Conservation (phyloP, 768 basidiomycete genomes). For the Xanthoconium purpureum region DNA sequence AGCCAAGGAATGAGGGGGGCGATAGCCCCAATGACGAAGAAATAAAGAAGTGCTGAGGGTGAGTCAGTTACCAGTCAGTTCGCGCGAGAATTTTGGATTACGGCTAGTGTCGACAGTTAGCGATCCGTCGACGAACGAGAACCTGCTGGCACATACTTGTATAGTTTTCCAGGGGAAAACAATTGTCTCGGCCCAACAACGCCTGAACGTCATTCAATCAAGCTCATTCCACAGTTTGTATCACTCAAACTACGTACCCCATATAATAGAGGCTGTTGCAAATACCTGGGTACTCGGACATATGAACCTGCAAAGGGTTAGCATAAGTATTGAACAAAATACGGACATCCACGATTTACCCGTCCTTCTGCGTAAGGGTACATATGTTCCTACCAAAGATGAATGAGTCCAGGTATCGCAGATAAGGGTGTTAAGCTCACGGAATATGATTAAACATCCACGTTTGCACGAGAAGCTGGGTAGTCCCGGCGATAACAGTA, state of each 20-base stretch:
- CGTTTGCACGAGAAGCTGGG: constrained; percentile 70
- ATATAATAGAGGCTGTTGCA: constrained; percentile 56
- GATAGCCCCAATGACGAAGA: constrained; percentile 71
- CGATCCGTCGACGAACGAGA: background rate
- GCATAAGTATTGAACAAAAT: background rate
- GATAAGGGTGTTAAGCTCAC: constrained; percentile 32
- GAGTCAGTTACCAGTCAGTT: constrained; percentile 22
- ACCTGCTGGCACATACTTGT: constrained; percentile 44
- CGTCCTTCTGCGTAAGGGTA: constrained; percentile 39
- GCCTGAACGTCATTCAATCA: constrained; percentile 40
- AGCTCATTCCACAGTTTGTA: background rate
- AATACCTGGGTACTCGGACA: constrained; percentile 54
- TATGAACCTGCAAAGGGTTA: constrained; percentile 36
- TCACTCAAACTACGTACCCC: constrained; percentile 20
- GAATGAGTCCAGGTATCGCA: background rate
- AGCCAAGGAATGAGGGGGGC: constrained; percentile 64
- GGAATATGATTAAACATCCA: constrained; percentile 66
- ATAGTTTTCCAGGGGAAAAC: constrained; percentile 55
- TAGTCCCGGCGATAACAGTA: constrained; percentile 64
- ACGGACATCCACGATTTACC: constrained; percentile 2
- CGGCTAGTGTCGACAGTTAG: constrained; percentile 18
- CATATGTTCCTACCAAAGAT: constrained; percentile 45
- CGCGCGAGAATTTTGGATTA: constrained; percentile 13
- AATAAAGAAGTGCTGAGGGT: constrained; percentile 53
- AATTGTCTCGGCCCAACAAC: constrained; percentile 61